These are phyloP conservation scores for Cladophialophora immunda DNA, from an alignment of 2,329 filamentous ascomycete species.

Conservation along the genomic window DNA sequence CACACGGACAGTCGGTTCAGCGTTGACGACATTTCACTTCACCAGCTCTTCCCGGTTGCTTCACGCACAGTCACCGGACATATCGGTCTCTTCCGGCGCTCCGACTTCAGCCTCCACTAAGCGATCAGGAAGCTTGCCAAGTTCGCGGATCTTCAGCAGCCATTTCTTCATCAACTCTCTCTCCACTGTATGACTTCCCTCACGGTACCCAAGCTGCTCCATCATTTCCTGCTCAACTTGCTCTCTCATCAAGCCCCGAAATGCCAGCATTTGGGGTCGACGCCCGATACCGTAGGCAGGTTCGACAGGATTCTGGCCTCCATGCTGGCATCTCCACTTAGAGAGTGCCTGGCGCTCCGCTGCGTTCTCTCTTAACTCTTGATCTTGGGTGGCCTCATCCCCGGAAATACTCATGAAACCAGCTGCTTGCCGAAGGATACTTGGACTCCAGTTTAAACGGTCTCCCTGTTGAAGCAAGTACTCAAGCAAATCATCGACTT, in stretches of 20 bases:
- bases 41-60: conserved; percentile 2
- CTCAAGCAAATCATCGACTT: conserved; percentile 9
- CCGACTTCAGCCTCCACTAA: not conserved
- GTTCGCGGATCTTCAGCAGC: conserved; percentile 23
- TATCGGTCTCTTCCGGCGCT: not conserved
- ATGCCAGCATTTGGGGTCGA: not conserved
- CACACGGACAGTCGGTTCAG: not conserved
- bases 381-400: not conserved
- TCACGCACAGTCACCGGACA: not conserved
- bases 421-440: conserved; percentile 17
- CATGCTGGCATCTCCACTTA: conserved; percentile 9
- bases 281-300: not conserved
- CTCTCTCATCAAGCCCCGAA: conserved; percentile 18
- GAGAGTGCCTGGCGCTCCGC: conserved; percentile 10
- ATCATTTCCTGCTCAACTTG: conserved; percentile 3
- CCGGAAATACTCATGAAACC: conserved; percentile 1
- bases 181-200: conserved; percentile 16
- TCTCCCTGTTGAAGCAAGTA: conserved; percentile 16
- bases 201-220: conserved; percentile 21
- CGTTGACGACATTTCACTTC: not conserved
- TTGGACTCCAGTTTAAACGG: conserved; percentile 20
- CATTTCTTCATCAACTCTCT: conserved; percentile 25
- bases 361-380: not conserved
- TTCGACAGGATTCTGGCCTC: not conserved
- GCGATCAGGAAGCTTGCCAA: conserved; percentile 9